Evolutionary conservation across 164 flowering plant genomes (phyloP).

Genomic region (Berberis vulgaris): DNA sequence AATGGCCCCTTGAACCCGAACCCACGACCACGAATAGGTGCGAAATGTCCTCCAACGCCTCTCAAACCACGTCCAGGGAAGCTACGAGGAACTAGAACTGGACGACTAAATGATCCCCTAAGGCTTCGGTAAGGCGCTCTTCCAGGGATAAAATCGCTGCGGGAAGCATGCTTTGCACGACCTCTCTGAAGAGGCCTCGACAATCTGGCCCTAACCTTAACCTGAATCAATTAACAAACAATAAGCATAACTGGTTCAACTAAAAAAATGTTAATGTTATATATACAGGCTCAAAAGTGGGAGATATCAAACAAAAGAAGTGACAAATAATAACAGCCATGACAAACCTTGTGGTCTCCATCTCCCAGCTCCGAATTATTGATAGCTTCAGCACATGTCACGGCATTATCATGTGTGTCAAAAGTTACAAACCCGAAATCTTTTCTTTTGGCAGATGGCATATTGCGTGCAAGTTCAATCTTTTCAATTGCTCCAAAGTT

Average conservation of each 20-base stretch:
- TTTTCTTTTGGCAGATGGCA: slow-evolving; percentile 92
- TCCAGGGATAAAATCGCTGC: slow-evolving; percentile 38
- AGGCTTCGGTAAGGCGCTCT: slow-evolving; percentile 30
- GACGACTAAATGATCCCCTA: slow-evolving; percentile 57
- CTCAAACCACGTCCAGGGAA: slow-evolving; percentile 37
- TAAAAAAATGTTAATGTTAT: neutral
- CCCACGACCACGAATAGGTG: slow-evolving; percentile 32
- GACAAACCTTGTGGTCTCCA: slow-evolving; percentile 73
- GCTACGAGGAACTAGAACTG: slow-evolving; percentile 36
- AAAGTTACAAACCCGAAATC: slow-evolving; percentile 96
- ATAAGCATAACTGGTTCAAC: neutral
- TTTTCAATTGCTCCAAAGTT: slow-evolving; percentile 76
- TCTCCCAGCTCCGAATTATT: slow-evolving; percentile 89
- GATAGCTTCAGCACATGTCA: slow-evolving; percentile 81
- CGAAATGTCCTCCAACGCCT: slow-evolving; percentile 33
- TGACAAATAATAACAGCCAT: neutral
- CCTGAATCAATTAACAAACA: slow-evolving; percentile 30
- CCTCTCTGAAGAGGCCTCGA: slow-evolving; percentile 88
- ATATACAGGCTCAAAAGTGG: too few relatives aligned
- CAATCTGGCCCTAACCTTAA: slow-evolving; percentile 86
- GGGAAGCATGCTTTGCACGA: slow-evolving; percentile 50
- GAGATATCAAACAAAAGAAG: neutral
- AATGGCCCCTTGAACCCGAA: slow-evolving; percentile 46
- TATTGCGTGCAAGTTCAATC: slow-evolving; percentile 93
- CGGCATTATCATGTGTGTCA: slow-evolving; percentile 85